Base-by-base conservation (phyloP, 176 grass and related monocot species). In the Aegilops bicornis region DNA sequence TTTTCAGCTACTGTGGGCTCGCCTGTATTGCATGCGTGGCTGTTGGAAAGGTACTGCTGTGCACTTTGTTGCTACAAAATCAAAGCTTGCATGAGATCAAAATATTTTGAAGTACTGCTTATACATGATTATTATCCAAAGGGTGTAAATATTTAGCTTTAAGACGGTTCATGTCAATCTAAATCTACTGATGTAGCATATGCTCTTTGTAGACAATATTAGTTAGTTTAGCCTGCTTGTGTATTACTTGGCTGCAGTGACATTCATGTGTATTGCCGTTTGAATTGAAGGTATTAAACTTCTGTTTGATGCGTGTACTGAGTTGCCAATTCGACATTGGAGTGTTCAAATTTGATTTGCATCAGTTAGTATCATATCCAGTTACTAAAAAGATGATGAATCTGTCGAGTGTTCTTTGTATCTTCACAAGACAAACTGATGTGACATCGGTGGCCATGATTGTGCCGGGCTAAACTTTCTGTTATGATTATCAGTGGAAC, bases 1-100 rank as follows among this genome's bases (percentile, higher is more conserved):
- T 99, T 58, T 99, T 99, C 78, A 99, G 97, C 79, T 99, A 99
- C 69, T 97, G 94, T 85, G 92, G 92, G 19, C 90, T 99, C 0
- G 83, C 93, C 22, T 97, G 97, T 80, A 99, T 99, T 87, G 90
- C 94, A 14, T 99, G 89, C 45, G 90, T 99, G 73, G 90, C 94
- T 90, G 78, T 91, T 74, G 97, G 92, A 84, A 99, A 99, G 97
- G 97, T 99, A 85, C 16, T 59, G 14, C 72, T n/a, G n/a, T n/a
- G n/a, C n/a, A n/a, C n/a, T n/a, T n/a, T n/a, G n/a, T n/a, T n/a
- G n/a, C n/a, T n/a, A 6, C 81, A 80, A 83, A 69, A 13, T 83
- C 3, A 45, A 60, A 79, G 7, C 19, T 35, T 30, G 24, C 25
- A 31, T 23, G 25, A 0, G n/a, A 1, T 84, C 10, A 11, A 39